Percentiles rank a stretch among this genome's conserved stretches.
Conservation (phyloP, 202 grass and related monocot species). For the Carex arenaria region DNA sequence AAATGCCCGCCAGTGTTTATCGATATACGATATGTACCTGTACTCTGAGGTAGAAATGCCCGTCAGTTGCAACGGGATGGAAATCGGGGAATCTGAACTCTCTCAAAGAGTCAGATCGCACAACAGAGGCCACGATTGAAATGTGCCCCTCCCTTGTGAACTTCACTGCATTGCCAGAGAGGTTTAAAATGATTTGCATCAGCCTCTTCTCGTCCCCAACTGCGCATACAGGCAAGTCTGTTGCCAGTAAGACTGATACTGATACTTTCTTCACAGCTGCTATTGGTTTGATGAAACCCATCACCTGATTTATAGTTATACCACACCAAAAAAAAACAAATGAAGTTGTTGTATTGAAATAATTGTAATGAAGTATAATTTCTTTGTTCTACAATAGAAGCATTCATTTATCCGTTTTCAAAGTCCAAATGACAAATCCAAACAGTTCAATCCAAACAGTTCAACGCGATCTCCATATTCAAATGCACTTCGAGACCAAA, state of each 20-base stretch:
- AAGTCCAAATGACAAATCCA: too few species aligned
- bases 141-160: conserved; percentile 97
- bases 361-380: not conserved
- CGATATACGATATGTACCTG: conserved; percentile 57
- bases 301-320: conserved; percentile 38
- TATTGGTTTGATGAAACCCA: conserved; percentile 93
- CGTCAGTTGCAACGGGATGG: conserved; percentile 54
- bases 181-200: conserved; percentile 91
- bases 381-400: too few species aligned
- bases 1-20: not conserved
- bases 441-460: too few species aligned
- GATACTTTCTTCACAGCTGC: conserved; percentile 85
- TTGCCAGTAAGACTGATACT: conserved; percentile 58
- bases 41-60: conserved; percentile 80
- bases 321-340: not conserved
- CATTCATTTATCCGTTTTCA: too few species aligned
- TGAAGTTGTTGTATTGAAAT: not conserved
- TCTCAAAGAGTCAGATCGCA: conserved; percentile 67
- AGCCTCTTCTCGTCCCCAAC: conserved; percentile 88
- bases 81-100: conserved; percentile 71
- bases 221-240: conserved; percentile 75
- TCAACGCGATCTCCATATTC: too few species aligned
- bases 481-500: too few species aligned
- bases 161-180: conserved; percentile 85
- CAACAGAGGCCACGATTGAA: conserved; percentile 64